These are phyloP conservation scores for Phytophthora syringae DNA, from an alignment of 352 stramenopile genomes.

Conservation along the genomic window DNA sequence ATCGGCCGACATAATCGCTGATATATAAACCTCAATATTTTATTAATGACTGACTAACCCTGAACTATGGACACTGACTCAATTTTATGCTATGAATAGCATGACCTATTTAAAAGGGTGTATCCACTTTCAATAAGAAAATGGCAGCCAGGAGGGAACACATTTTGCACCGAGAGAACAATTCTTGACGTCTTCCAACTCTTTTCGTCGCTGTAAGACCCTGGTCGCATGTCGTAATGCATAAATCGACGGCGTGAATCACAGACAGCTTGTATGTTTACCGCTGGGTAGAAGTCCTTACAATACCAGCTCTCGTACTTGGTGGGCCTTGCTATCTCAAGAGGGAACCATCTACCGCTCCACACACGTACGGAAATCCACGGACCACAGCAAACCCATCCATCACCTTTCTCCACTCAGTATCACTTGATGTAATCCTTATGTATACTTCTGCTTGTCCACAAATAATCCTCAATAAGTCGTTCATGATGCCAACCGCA, in stretches of 20 bases:
- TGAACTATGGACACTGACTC: too few species aligned
- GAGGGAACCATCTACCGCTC: neutral
- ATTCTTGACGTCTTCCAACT: neutral
- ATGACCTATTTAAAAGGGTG: neutral
- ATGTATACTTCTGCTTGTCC: too few species aligned
- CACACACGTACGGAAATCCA: neutral
- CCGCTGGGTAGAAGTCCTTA: constrained; percentile 1
- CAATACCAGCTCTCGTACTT: constrained; percentile 5
- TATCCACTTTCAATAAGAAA: neutral
- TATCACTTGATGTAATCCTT: neutral
- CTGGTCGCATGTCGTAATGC: neutral
- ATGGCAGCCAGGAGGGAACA: neutral
- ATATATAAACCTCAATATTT: too few species aligned
- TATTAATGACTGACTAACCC: too few species aligned
- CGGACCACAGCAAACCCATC: neutral
- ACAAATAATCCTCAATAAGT: neutral
- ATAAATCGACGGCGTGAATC: neutral
- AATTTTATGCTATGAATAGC: neutral
- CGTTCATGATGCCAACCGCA: neutral
- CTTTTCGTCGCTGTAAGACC: constrained; percentile 4
- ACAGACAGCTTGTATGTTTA: constrained; percentile 3
- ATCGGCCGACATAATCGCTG: too few species aligned
- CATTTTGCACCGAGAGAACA: neutral
- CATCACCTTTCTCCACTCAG: neutral
- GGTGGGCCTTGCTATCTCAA: neutral